These are phyloP conservation scores for Colletotrichum sp. DNA, from an alignment of 2,329 filamentous ascomycete species.

Conservation along the genomic window DNA sequence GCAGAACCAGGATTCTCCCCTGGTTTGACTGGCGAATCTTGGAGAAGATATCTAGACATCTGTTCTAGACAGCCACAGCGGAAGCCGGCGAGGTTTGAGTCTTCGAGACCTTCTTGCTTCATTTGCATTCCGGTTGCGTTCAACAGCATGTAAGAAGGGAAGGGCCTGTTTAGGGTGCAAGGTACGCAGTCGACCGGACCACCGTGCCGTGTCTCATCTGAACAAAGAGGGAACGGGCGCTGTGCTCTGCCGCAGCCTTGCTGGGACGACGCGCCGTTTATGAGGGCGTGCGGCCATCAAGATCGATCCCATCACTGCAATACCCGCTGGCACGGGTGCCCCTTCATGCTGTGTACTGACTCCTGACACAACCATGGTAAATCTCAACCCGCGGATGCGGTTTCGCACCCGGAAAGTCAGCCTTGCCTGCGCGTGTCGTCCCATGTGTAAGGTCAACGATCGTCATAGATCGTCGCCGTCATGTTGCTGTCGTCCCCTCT, in stretches of 20 bases:
- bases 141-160: not conserved
- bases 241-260: not conserved
- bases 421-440: slow-evolving; percentile 2
- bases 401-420: not conserved
- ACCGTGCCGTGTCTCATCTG: slow-evolving; percentile 9
- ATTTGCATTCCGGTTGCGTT: not conserved
- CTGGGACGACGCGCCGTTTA: slow-evolving; percentile 3
- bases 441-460: not conserved
- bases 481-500: not conserved
- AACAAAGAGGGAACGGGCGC: not conserved
- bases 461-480: slow-evolving; percentile 9
- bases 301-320: not conserved
- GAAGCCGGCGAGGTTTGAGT: not conserved
- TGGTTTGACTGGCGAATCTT: not conserved
- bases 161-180: not conserved
- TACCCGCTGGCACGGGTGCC: not conserved
- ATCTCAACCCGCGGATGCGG: not conserved
- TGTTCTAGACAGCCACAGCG: slow-evolving; percentile 5
- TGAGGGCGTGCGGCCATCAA: not conserved
- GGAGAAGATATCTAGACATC: not conserved
- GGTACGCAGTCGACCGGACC: not conserved
- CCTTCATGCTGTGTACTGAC: not conserved
- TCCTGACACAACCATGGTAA: not conserved
- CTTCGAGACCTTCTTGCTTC: not conserved
- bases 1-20: not conserved